Conservation (phyloP, 192 early-diverging fungal species). For the Coemansia nantahalensis region DNA sequence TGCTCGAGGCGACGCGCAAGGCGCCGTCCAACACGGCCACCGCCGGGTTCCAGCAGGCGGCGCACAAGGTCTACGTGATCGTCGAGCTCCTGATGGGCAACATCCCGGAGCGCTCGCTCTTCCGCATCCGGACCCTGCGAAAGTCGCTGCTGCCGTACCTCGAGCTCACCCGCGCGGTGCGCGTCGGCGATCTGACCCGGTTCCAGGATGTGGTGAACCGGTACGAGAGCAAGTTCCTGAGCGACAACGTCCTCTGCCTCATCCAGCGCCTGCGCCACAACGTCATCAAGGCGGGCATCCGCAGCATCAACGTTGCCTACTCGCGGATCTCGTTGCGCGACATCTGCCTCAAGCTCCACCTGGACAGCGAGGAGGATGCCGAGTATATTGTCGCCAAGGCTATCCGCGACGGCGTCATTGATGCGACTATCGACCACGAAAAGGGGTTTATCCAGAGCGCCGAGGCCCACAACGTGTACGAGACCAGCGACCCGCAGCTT, state of each 20-base stretch:
- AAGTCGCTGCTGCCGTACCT: constrained; percentile 91
- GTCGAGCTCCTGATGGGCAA: constrained; percentile 99
- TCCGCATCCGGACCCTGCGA: constrained; percentile 80
- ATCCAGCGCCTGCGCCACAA: constrained; percentile 97
- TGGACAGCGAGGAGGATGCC: constrained; percentile 98
- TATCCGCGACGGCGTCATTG: constrained; percentile 98
- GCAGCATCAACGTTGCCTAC: constrained; percentile 95
- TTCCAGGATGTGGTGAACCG: constrained; percentile 86
- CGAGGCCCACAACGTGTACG: constrained; percentile 94
- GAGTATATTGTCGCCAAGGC: constrained; percentile 99
- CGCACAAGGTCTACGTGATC: constrained; percentile 94
- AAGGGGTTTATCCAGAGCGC: constrained; percentile 90
- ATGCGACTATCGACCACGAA: constrained; percentile 95
- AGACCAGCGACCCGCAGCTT: constrained; percentile 93
- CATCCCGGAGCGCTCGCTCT: constrained; percentile 93
- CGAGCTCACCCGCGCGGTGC: constrained; percentile 94
- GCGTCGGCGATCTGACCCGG: constrained; percentile 89
- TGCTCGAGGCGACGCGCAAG: constrained; percentile 95
- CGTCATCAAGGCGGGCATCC: constrained; percentile 98
- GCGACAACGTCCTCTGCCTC: constrained; percentile 87
- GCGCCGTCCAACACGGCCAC: constrained; percentile 82
- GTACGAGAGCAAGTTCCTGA: constrained; percentile 72
- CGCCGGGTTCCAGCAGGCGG: constrained; percentile 94
- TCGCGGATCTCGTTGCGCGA: constrained; percentile 95
- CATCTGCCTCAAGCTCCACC: constrained; percentile 93